Evolutionary conservation across 495 filamentous ascomycete genomes (phyloP), one percentile per base, ranked within the genome.

Genomic region (Xylaria sp.): DNA sequence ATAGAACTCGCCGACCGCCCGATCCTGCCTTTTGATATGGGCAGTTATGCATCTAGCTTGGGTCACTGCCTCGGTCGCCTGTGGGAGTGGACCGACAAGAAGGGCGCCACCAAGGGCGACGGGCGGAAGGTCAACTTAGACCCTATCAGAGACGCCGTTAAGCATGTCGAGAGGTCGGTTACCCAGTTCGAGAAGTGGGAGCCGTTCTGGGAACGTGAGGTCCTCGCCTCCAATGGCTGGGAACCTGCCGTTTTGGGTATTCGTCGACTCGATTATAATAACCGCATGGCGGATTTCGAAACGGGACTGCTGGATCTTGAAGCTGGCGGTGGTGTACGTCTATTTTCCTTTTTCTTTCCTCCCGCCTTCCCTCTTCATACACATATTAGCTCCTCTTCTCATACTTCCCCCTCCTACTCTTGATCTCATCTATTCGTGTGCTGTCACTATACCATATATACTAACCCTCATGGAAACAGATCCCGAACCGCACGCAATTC

Each of bases 401-500:
- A 14, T n/a, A 9, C 31, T 35, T 35, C 35, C 35, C 0, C 1
- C 12, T 8, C 1, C 53, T 15, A 33, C 31, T 58, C 17, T n/a
- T 58, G 8, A 17, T 31, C 24, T 17, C 19, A 0, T 55, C 17
- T 14, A 15, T 15, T 29, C 3, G 24, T 55, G 11, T 53, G n/a
- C 3, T 48, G 5, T 53, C 0, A 19, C 15, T 59, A 7, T n/a
- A n/a, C 17, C 0, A n/a, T 37, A 21, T 29, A 55, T 67, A 35
- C 26, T 74, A 67, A 77, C 14, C 19, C 5, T 64, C 4, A 24
- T 5, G 50, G 70, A 55, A 12, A 43, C 71, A 96, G 92, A 85
- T 97, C 35, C 94, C 93, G 40, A 93, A 93, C 76, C 89, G 96
- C 71, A 92, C 92, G 31, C 97, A 98, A 82, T 99, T 93, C 85